Base-by-base conservation (phyloP, 352 stramenopile genomes). In the Globisporangium middletonii region DNA sequence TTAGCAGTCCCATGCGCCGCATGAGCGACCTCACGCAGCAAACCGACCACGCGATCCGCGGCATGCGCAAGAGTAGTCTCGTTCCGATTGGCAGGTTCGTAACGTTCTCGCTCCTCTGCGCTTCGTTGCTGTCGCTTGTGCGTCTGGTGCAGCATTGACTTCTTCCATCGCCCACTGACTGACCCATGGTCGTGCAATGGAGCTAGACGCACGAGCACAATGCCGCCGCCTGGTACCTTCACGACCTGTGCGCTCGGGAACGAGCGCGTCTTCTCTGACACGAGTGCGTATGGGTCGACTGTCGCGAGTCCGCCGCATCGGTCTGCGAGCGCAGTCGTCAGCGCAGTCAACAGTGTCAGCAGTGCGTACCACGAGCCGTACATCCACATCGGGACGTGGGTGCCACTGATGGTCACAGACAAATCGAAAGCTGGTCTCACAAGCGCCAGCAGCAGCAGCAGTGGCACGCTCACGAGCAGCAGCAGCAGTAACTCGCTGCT, bases 371-470 rank as follows among this genome's bases (percentile, higher is more conserved):
- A 84, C 3, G 79, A 92, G 64, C 82, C 82, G 6, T 87, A 89
- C 50, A 81, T 89, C 41, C 79, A 92, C 52, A 85, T 92, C 23
- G 82, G 79, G 16, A 92, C 79, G 12, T 92, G 79, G 79, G 65
- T 86, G n/a, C 75, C 73, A 2, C 63, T 88, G 46, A 67, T 88
- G 52, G n/a, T 75, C 6, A 86, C 75, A 13, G 71, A 86, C 58
- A 78, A 73, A 60, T 15, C 23, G 23, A 23, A 23, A 23, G 23
- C 23, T 23, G 23, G 23, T 23, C 23, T 23, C 23, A 0, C 23
- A 23, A 23, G 23, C 23, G 23, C 23, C 23, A 23, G 23, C 23
- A 23, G 23, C 23, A 23, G 23, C 23, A 23, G 23, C 23, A 23
- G 23, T 23, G 23, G 23, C 23, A 23, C 23, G 23, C 23, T 23